Base-by-base conservation (phyloP, 2,329 filamentous ascomycete species). In the Phialophora chinensis region DNA sequence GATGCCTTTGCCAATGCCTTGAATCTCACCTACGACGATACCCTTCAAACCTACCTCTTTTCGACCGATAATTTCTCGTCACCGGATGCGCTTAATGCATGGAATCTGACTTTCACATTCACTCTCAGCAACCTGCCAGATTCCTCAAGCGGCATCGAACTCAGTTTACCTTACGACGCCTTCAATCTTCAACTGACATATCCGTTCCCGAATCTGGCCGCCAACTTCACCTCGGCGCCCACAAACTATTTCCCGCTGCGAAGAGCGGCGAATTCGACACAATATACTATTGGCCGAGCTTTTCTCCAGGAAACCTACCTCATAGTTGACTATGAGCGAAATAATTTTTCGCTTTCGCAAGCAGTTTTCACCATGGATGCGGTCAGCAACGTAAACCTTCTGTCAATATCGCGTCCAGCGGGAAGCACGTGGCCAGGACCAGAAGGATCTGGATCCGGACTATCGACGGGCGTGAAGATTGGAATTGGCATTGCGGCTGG, bases 341-440 rank as follows among this genome's bases (percentile, higher is more conserved):
- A 73, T 25, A 76, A 74, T 42, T 79, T 79, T 61, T 76, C 76
- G 2, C 65, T 79, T 20, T 74, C 75, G 35, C 74, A 78, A 57
- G 76, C 76, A 7, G 67, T 70, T 27, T 77, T 77, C 60, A 72
- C 71, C 10, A 53, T 68, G n/a, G 71, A 74, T 53, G 69, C 65
- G 49, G 65, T 65, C 89, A 91, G 71, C 88, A 88, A 27, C 86
- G 88, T 62, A 87, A 68, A 73, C 35, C 67, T 76, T 33, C 58
- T 69, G n/a, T 56, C 63, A 23, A 76, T 76, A 38, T 66, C 69
- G 11, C 64, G 65, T 27, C 72, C 73, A 2, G 53, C 62, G 25
- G 66, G 69, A 54, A 72, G 69, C 62, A 62, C 60, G 20, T 73
- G 60, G 52, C 66, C 67, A 27, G 68, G 69, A 2, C 70, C 69